Conservation (phyloP, 2,329 filamentous ascomycete species). For the Exutisphaerella laricina region DNA sequence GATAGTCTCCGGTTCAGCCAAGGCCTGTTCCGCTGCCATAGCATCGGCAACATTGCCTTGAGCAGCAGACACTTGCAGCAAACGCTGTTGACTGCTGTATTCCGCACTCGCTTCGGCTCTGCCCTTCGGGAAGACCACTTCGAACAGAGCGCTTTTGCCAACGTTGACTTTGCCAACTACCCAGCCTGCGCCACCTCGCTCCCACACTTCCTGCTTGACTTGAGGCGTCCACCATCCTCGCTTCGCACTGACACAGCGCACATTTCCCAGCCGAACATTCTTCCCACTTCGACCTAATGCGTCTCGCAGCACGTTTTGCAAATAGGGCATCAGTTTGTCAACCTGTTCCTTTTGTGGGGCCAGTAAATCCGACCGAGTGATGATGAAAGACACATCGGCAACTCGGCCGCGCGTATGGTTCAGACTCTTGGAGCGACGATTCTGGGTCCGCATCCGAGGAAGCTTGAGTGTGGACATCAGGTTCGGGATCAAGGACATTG, state of each 20-base stretch:
- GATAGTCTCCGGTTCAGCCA: background rate
- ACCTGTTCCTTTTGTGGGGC: constrained; percentile 79
- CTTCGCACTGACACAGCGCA: constrained; percentile 79
- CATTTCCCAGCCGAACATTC: constrained; percentile 77
- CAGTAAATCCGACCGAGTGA: constrained; percentile 81
- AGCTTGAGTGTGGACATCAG: constrained; percentile 65
- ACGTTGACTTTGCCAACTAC: constrained; percentile 98
- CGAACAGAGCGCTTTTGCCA: constrained; percentile 88
- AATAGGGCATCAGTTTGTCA: constrained; percentile 77
- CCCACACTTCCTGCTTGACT: constrained; percentile 79
- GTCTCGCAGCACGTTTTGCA: constrained; percentile 69
- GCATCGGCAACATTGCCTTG: constrained; percentile 3
- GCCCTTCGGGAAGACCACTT: constrained; percentile 76
- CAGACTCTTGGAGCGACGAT: constrained; percentile 65
- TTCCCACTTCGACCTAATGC: constrained; percentile 63
- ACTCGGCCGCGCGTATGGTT: constrained; percentile 63
- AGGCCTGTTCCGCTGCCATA: background rate
- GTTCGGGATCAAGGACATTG: constrained; percentile 80
- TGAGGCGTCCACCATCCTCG: constrained; percentile 85
- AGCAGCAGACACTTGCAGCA: background rate
- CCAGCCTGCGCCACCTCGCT: constrained; percentile 81
- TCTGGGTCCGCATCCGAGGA: constrained; percentile 69
- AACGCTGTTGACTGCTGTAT: too few relatives aligned
- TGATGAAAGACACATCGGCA: constrained; percentile 81
- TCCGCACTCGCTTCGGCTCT: constrained; percentile 27